Conservation (phyloP, 306 rosid genomes). For the Hippophae gyantsensis region DNA sequence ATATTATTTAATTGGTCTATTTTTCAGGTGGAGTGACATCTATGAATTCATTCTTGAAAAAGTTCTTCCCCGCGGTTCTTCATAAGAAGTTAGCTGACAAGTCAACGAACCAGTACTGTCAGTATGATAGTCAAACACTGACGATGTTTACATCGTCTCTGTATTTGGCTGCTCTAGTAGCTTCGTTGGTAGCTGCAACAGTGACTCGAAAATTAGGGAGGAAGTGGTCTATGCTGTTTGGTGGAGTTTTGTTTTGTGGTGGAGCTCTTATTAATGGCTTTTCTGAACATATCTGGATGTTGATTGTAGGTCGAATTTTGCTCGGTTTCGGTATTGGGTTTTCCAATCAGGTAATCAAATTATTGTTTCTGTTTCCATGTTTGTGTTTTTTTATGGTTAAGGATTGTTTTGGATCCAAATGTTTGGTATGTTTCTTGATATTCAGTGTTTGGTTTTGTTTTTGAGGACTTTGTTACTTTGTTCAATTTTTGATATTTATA, state of each 20-base stretch:
- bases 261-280: constrained; percentile 75
- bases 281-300: constrained; percentile 55
- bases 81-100: constrained; percentile 31
- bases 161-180: constrained; percentile 73
- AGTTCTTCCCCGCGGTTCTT: constrained; percentile 64
- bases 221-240: constrained; percentile 68
- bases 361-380: not conserved
- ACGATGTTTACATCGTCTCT: constrained; percentile 88
- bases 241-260: constrained; percentile 53
- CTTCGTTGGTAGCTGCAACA: constrained; percentile 67
- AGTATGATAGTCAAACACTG: constrained; percentile 55
- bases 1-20: not conserved
- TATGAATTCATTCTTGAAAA: constrained; percentile 60
- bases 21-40: constrained; percentile 81
- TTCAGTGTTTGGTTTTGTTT: constrained; percentile 5
- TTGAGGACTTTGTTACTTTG: too few species aligned
- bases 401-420: not conserved
- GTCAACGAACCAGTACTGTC: constrained; percentile 58
- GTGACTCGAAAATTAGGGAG: constrained; percentile 69
- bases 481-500: too few species aligned
- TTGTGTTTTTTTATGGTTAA: too few species aligned
- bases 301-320: constrained; percentile 76
- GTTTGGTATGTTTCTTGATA: constrained; percentile 14
- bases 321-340: constrained; percentile 94
- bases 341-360: constrained; percentile 65